Evolutionary conservation across 2,329 filamentous ascomycete genomes (phyloP).

Genomic region (Aspergillus awamori): DNA sequence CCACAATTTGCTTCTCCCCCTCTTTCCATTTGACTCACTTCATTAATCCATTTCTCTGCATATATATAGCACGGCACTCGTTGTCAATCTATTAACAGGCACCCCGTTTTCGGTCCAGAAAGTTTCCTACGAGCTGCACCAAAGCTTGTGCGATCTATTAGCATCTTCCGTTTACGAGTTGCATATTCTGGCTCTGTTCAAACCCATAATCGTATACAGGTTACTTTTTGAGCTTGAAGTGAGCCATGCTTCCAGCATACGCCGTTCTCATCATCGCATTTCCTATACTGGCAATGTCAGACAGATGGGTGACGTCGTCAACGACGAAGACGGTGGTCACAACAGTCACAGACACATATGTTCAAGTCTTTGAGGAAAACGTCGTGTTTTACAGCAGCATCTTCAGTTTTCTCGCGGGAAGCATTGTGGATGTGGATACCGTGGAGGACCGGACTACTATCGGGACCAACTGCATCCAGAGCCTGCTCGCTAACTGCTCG

Average conservation of each 20-base stretch:
- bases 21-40: too few species aligned
- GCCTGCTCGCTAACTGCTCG: background rate
- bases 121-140: too few species aligned
- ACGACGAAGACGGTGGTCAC: background rate
- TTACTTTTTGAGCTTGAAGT: too few species aligned
- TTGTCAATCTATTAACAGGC: too few species aligned
- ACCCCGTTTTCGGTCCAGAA: too few species aligned
- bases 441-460: background rate
- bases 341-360: background rate
- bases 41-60: too few species aligned
- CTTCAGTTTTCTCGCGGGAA: background rate
- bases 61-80: too few species aligned
- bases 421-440: background rate
- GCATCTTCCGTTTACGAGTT: background rate
- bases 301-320: background rate
- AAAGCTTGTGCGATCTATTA: too few species aligned
- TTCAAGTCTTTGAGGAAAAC: background rate
- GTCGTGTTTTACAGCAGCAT: background rate
- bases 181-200: background rate
- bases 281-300: background rate
- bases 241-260: background rate
- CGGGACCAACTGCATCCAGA: background rate
- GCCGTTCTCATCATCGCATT: background rate
- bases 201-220: background rate
- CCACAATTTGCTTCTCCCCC: too few species aligned